Conservation (phyloP, 2,329 filamentous ascomycete species). For the Aspergillus oerlinghausenensis region DNA sequence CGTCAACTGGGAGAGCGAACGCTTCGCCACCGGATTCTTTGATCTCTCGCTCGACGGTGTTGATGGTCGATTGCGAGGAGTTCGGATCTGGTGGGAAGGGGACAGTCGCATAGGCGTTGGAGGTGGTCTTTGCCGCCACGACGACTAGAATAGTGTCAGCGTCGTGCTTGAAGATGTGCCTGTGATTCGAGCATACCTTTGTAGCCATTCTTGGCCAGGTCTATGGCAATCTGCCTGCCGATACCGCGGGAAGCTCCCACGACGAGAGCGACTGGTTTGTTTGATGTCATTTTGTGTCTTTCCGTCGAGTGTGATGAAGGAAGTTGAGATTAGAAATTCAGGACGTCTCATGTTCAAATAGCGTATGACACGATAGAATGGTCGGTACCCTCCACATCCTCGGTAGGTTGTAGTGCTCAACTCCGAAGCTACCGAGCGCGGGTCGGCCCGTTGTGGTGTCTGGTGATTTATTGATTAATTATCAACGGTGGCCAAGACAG, state of each 20-base stretch:
- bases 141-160: conserved; percentile 53
- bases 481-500: not conserved
- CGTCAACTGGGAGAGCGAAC: conserved; percentile 65
- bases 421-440: conserved; percentile 6
- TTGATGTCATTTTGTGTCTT: conserved; percentile 11
- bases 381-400: conserved; percentile 5
- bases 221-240: conserved; percentile 73
- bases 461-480: not conserved
- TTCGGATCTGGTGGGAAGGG: conserved; percentile 75
- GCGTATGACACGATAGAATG: not conserved
- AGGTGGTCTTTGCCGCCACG: conserved; percentile 71
- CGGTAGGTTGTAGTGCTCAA: conserved; percentile 1
- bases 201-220: conserved; percentile 68
- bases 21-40: conserved; percentile 59
- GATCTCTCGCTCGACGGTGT: conserved; percentile 74
- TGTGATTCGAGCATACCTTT: conserved; percentile 49
- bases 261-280: conserved; percentile 58
- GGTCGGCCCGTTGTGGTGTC: conserved; percentile 7
- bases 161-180: not conserved
- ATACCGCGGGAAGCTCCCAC: conserved; percentile 77
- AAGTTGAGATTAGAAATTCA: not conserved
- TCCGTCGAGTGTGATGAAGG: not conserved
- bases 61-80: conserved; percentile 70
- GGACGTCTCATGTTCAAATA: not conserved
- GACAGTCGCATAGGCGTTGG: conserved; percentile 51